Evolutionary conservation across 2,329 filamentous ascomycete genomes (phyloP), one percentile per base, ranked within the genome.

Genomic region (Sclerotinia nivalis): DNA sequence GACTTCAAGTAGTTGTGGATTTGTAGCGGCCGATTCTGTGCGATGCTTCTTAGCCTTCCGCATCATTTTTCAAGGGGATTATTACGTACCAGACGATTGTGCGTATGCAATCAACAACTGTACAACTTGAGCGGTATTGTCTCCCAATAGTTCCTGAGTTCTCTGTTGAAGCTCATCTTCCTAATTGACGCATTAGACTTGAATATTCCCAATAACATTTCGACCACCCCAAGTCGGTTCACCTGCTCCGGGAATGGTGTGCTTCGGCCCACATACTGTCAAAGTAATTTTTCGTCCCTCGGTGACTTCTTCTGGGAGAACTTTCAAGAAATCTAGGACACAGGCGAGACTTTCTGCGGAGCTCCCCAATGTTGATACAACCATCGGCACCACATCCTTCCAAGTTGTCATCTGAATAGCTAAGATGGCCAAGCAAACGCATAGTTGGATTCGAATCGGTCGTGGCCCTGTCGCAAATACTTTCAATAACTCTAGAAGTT

Each of bases 271-370:
- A 95, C 93, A 85, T 96, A 97, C 94, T 88, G 93, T 94, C 83
- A 99, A 87, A 86, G 93, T 97, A 87, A 99, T 97, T 85, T 98
- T 99, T 83, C 96, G 93, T 83, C 96, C 96, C 86, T 99, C 95
- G 76, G 93, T 98, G 79, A 99, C 96, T 87, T 99, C 96, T 85
- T 99, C 96, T 69, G 96, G 96, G 74, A 99, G 89, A 77, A 99
- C 94, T 81, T 93, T 93, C 74, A 99, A 86, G 81, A 99, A 99
- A 81, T 99, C 96, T 78, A 99, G 86, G 77, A 98, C 91, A 80
- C 92, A 96, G 74, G 93, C 89, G 77, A 96, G 89, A 79, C 91
- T 93, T 78, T 90, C 88, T 71, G 91, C 88, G 77, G 91, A 91
- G 79, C 87, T 88, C 74, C 91, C 91, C 69, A 98, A 87, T 56